phyloP scores from a whole-genome alignment of 2,329 filamentous ascomycete species.

The Spiromastix sp. region DNA sequence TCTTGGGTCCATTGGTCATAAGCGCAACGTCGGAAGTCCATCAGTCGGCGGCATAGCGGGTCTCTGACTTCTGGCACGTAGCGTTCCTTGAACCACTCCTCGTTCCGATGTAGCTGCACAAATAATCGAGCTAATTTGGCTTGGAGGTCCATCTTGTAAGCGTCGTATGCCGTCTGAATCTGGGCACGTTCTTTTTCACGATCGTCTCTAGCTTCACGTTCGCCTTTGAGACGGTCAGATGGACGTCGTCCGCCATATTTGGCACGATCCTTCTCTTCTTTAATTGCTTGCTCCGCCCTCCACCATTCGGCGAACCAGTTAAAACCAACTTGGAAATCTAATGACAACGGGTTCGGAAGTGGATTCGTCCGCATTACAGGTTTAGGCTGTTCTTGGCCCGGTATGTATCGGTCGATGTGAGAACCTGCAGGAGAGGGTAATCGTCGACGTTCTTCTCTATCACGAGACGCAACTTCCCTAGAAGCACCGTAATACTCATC shows the following conservation, averaged over 20 bases:
- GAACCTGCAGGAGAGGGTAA: slow-evolving; percentile 47
- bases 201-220: slow-evolving; percentile 52
- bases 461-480: slow-evolving; percentile 35
- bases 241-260: slow-evolving; percentile 48
- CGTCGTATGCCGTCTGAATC: slow-evolving; percentile 55
- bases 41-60: slow-evolving; percentile 61
- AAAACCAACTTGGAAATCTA: slow-evolving; percentile 58
- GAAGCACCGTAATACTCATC: slow-evolving; percentile 47
- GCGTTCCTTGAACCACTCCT: slow-evolving; percentile 96
- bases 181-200: slow-evolving; percentile 51
- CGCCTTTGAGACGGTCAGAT: slow-evolving; percentile 47
- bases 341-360: slow-evolving; percentile 49
- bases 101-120: slow-evolving; percentile 82
- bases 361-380: slow-evolving; percentile 46
- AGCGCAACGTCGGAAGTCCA: slow-evolving; percentile 65
- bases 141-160: slow-evolving; percentile 56
- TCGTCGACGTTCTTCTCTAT: slow-evolving; percentile 48
- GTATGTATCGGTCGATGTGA: slow-evolving; percentile 56
- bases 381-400: slow-evolving; percentile 47
- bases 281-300: slow-evolving; percentile 52
- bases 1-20: slow-evolving; percentile 88
- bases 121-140: slow-evolving; percentile 75
- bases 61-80: slow-evolving; percentile 79
- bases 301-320: slow-evolving; percentile 61
- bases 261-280: slow-evolving; percentile 52